Conservation (phyloP, 441 rosid genomes). For the Flueggea neowawraea region DNA sequence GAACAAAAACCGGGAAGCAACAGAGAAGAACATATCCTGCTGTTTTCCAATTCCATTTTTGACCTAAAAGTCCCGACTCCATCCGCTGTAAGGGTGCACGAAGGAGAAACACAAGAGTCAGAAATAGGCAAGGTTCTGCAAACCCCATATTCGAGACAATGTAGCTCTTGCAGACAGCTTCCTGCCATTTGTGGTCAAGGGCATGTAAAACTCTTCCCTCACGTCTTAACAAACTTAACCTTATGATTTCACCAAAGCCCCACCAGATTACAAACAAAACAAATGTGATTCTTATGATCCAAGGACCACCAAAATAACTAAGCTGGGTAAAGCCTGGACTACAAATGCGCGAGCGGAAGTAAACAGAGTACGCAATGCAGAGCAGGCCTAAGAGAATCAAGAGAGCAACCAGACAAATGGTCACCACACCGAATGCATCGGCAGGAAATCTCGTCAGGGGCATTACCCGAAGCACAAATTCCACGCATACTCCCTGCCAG, state of each 20-base stretch:
- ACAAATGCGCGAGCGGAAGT: conserved; percentile 70
- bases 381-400: conserved; percentile 67
- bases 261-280: conserved; percentile 82
- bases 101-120: conserved; percentile 79
- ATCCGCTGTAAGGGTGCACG: conserved; percentile 86
- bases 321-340: conserved; percentile 48
- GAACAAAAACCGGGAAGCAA: conserved; percentile 75
- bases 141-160: conserved; percentile 92
- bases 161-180: conserved; percentile 83
- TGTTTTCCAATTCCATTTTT: conserved; percentile 79
- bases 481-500: conserved; percentile 99
- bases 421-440: conserved; percentile 98
- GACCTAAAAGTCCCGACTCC: conserved; percentile 67
- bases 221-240: conserved; percentile 70
- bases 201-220: conserved; percentile 51
- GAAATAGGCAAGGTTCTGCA: conserved; percentile 96
- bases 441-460: conserved; percentile 93
- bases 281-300: conserved; percentile 81
- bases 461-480: conserved; percentile 96
- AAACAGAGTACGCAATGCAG: conserved; percentile 74
- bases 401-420: conserved; percentile 80
- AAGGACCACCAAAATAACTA: conserved; percentile 81
- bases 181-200: conserved; percentile 79
- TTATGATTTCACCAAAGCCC: conserved; percentile 77
- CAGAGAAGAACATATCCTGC: conserved; percentile 56